Evolutionary conservation across 2,329 filamentous ascomycete species (phyloP).

Genomic region (Aspergillus hortae): DNA sequence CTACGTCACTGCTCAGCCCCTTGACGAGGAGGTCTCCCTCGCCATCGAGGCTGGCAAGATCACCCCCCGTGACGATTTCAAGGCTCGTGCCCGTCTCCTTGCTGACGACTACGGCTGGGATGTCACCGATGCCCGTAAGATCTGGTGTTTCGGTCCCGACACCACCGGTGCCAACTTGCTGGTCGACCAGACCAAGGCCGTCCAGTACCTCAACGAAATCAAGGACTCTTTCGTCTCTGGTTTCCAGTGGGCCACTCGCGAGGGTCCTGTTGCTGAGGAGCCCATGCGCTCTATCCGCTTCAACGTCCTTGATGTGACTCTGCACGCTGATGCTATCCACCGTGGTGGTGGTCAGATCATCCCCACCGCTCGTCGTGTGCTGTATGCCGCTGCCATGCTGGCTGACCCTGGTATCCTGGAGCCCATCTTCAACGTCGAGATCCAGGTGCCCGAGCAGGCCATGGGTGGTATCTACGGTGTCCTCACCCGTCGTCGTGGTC

Average conservation of each 20-base stretch:
- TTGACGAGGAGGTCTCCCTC: slow-evolving; percentile 84
- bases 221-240: slow-evolving; percentile 99
- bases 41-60: slow-evolving; percentile 93
- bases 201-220: slow-evolving; percentile 99
- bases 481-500: slow-evolving; percentile 94
- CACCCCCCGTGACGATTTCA: slow-evolving; percentile 95
- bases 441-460: slow-evolving; percentile 95
- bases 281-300: slow-evolving; percentile 96
- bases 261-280: slow-evolving; percentile 97
- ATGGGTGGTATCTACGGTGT: slow-evolving; percentile 99
- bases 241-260: slow-evolving; percentile 99
- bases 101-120: slow-evolving; percentile 99
- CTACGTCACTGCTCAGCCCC: slow-evolving; percentile 87
- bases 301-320: slow-evolving; percentile 99
- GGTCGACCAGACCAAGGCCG: slow-evolving; percentile 99
- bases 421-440: slow-evolving; percentile 98
- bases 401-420: slow-evolving; percentile 89
- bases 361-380: slow-evolving; percentile 93
- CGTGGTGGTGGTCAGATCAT: slow-evolving; percentile 99
- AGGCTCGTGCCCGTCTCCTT: slow-evolving; percentile 91
- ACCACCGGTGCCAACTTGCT: slow-evolving; percentile 97
- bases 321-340: slow-evolving; percentile 99
- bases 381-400: slow-evolving; percentile 89
- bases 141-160: slow-evolving; percentile 99
- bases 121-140: slow-evolving; percentile 99